Evolutionary conservation across 345 rosid genomes (phyloP), one percentile per base, ranked within the genome.

Genomic region (Salix dunnii): DNA sequence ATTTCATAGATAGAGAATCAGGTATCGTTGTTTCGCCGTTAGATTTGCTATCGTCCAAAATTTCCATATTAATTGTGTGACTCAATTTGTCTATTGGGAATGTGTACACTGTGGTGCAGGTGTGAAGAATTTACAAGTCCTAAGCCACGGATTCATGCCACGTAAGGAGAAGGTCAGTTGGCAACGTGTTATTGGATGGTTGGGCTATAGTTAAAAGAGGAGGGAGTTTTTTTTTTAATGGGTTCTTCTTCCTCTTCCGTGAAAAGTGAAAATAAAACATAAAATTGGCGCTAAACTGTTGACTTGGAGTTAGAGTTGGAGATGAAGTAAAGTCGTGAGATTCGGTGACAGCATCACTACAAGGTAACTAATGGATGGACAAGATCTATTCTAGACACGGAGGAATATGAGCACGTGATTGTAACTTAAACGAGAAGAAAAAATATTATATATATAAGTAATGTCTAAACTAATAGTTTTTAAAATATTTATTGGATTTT

Each of bases 1-100:
- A 82, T 88, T 89, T 93, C 94, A 84, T 88, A 88, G 80, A n/a
- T 40, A 53, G 74, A 48, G 80, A 74, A 70, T 40, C 68, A 61
- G 67, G 62, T 2, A 30, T 72, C 13, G 7, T 65, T 51, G 38
- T 3, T 74, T 51, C 51, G 72, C 91, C 91, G 92, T 91, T 42
- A 27, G 97, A 92, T 90, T 42, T 2, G 13, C 14, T 42, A 42
- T 42, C 14, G 38, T 36, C 40, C 28, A 63, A 63, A 63, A 13
- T 68, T 64, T 74, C 51, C 64, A n/a, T 43, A 49, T 71, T 72
- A 68, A 43, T 63, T 48, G 72, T 25, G 67, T 25, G 65, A 23
- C 33, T 12, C 21, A 48, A 68, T 12, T 18, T 60, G 68, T 21
- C 35, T 36, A 11, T 12, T 0, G 14, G 62, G 67, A 23, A 28